Percentiles rank a stretch among this genome's conserved stretches.
These are phyloP conservation scores for Malania oleifera DNA, from an alignment of 164 flowering plant genomes.

Conservation along the genomic window DNA sequence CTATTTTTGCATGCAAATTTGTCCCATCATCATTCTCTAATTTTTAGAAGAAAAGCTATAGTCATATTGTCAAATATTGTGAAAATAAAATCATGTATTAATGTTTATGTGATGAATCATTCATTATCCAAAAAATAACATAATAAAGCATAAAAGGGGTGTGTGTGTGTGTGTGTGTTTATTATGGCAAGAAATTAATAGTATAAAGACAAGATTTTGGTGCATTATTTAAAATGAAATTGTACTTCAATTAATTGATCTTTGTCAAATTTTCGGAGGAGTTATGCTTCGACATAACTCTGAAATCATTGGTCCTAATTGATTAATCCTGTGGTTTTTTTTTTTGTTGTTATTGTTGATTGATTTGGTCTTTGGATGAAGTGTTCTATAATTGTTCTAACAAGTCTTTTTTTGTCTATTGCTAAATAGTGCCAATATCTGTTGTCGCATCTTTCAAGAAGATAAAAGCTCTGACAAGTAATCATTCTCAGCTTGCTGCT, in stretches of 20 bases:
- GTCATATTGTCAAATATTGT: no score
- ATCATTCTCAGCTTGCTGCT: slow-evolving; percentile 65
- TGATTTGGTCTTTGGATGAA: neutral
- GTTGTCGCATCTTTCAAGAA: slow-evolving; percentile 93
- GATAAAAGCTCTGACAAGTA: slow-evolving; percentile 62
- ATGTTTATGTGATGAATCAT: no score
- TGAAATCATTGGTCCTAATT: neutral
- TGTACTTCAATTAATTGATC: no score
- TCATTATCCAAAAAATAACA: no score
- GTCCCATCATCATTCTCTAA: neutral
- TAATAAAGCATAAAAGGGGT: no score
- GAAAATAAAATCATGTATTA: no score
- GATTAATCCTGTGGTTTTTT: neutral
- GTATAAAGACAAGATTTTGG: no score
- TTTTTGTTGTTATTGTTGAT: neutral
- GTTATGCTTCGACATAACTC: neutral
- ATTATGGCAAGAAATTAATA: no score
- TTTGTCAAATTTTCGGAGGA: no score
- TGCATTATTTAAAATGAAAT: no score
- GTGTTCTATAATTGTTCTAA: neutral
- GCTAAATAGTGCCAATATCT: slow-evolving; percentile 72
- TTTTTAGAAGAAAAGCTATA: no score
- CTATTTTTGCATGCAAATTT: neutral
- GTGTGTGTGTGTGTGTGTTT: no score
- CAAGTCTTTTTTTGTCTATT: neutral